Percentiles rank a stretch among this genome's conserved stretches.
Conservation (phyloP, 768 basidiomycete genomes). For the Boletus tomentosulus region DNA sequence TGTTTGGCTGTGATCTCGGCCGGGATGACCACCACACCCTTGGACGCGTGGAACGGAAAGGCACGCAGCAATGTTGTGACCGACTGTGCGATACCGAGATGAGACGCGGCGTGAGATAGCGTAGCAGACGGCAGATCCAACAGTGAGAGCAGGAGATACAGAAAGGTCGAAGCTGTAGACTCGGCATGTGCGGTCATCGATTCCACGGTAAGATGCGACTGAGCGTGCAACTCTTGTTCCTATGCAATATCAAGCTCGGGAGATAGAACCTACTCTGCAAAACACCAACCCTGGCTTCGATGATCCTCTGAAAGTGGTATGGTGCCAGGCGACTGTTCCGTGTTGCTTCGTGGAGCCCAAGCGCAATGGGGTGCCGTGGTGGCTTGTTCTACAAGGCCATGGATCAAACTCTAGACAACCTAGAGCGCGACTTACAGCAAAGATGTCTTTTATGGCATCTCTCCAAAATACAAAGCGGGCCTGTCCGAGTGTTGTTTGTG, state of each 20-base stretch:
- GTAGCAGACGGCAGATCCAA: conserved; percentile 52
- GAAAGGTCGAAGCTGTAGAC: conserved; percentile 71
- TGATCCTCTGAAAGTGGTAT: conserved; percentile 78
- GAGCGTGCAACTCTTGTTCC: conserved; percentile 64
- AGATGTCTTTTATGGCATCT: conserved; percentile 67
- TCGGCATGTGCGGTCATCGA: conserved; percentile 72
- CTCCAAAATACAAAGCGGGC: conserved; percentile 88
- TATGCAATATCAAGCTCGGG: conserved; percentile 30
- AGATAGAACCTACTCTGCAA: conserved; percentile 2
- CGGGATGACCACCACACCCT: conserved; percentile 71
- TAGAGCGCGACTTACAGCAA: conserved; percentile 45
- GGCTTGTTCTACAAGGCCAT: conserved; percentile 56
- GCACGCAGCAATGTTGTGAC: conserved; percentile 69
- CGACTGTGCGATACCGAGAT: conserved; percentile 73
- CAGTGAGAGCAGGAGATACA: conserved; percentile 73
- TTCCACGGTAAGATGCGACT: conserved; percentile 63
- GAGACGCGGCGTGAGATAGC: conserved; percentile 75
- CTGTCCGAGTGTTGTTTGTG: conserved; percentile 69
- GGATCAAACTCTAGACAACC: conserved; percentile 5
- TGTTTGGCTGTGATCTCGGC: conserved; percentile 79
- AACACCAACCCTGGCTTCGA: conserved; percentile 72
- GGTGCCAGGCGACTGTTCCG: conserved; percentile 48
- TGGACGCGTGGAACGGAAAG: conserved; percentile 70
- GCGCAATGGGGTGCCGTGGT: conserved; percentile 75
- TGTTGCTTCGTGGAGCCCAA: conserved; percentile 61